These are phyloP conservation scores for Boletus rubroflammeus DNA, from an alignment of 768 basidiomycete genomes.

Conservation along the genomic window DNA sequence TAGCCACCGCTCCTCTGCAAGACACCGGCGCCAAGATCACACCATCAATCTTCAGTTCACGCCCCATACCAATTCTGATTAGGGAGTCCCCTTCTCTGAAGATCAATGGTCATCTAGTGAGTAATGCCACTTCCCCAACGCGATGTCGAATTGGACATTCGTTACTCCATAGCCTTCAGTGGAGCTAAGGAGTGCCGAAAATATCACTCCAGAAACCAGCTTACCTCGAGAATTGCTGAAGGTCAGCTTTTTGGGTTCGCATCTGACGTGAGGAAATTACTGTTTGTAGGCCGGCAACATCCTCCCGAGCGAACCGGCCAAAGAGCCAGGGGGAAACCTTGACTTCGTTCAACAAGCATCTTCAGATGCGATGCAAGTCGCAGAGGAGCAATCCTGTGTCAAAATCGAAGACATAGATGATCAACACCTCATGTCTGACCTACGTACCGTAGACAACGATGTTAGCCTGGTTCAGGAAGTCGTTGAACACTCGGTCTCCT, in stretches of 20 bases:
- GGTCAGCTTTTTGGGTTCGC: conserved; percentile 12
- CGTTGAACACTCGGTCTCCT: neutral
- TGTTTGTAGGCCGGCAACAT: conserved; percentile 5
- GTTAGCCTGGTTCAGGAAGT: neutral
- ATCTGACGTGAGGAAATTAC: neutral
- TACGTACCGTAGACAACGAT: neutral
- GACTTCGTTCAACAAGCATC: conserved; percentile 11
- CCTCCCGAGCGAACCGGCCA: conserved; percentile 4
- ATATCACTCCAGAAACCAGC: neutral
- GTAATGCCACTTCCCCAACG: neutral
- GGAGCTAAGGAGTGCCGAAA: neutral
- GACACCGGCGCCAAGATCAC: neutral
- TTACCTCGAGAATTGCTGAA: neutral
- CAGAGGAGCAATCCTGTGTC: neutral
- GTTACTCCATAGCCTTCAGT: conserved; percentile 1
- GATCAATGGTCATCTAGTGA: conserved; percentile 4
- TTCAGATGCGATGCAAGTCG: neutral
- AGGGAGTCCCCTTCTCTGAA: neutral
- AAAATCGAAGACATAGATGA: conserved; percentile 3
- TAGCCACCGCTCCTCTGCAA: neutral
- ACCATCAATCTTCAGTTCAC: neutral
- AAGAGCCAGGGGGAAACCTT: conserved; percentile 32
- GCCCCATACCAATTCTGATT: neutral
- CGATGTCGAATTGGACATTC: neutral
- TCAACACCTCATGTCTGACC: neutral